Percentiles rank a stretch among this genome's conserved stretches.
Evolutionary conservation across 1,284 basidiomycete species (phyloP).

Genomic region (Athelia sp.): DNA sequence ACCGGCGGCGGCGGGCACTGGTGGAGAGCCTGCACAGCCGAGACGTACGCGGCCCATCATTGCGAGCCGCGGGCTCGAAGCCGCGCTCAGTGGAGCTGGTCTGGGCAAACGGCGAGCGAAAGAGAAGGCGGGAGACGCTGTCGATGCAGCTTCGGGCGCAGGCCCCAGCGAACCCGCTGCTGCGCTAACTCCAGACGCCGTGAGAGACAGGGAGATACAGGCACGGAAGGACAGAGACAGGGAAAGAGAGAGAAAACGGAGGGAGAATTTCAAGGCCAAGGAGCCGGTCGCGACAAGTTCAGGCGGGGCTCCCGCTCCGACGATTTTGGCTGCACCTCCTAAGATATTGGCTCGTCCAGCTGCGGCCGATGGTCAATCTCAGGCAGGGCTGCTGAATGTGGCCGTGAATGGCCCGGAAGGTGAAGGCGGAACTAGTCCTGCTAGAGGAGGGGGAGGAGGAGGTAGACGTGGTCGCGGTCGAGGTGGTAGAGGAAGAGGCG

Average conservation of each 20-base stretch:
- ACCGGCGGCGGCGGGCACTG: background rate
- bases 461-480: background rate
- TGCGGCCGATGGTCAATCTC: background rate
- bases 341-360: background rate
- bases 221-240: background rate
- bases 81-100: slow-evolving; percentile 53
- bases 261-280: background rate
- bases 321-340: background rate
- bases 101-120: slow-evolving; percentile 9
- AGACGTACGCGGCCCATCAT: slow-evolving; percentile 51
- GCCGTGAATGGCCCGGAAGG: background rate
- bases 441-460: background rate
- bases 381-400: background rate
- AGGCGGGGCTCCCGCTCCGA: background rate
- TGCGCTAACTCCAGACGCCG: background rate
- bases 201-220: background rate
- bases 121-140: background rate
- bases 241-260: background rate
- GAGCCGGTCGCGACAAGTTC: background rate
- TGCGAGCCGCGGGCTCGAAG: slow-evolving; percentile 62
- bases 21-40: slow-evolving; percentile 6
- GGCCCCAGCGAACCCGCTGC: background rate
- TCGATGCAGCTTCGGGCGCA: background rate
- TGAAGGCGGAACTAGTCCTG: background rate
- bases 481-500: background rate